Evolutionary conservation across 495 filamentous ascomycete genomes (phyloP), one percentile per base, ranked within the genome.

Genomic region (Trichocladium uniseriatum): DNA sequence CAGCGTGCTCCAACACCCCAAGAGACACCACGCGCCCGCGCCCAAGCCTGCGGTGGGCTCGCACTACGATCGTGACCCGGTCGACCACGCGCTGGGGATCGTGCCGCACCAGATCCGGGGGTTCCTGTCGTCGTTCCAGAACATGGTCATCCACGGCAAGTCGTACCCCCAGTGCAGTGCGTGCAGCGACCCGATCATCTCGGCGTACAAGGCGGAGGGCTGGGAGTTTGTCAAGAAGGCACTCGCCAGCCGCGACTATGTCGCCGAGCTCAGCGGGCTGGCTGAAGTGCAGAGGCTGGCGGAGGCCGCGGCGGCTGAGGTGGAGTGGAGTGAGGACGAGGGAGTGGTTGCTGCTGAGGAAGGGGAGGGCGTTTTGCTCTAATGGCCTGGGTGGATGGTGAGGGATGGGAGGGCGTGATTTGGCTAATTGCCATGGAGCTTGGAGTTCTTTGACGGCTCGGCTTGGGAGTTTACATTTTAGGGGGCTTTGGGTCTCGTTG

Each of bases 51-150:
- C 59, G 4, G 32, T 48, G 15, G 59, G 68, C 8, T 38, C 56
- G 56, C 6, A 4, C 49, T 76, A 79, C 36, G 78, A 83, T 19
- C 73, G 72, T 40, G 81, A 80, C 42, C 67, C 75, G 6, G 53
- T 56, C 18, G 72, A 81, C 40, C 81, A 95, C 61, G 85, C 92
- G 3, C 78, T 98, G 14, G 92, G 92, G 7, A 73, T 87, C 49
- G 78, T 98, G 1, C 92, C 92, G 15, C 92, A 98, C 61, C 87
- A 91, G 55, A 87, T 98, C 38, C 83, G 92, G 49, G 92, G 92
- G 14, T 97, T 89, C 63, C 75, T 97, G n/a, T 77, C 80, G 40
- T 86, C 67, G 9, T 97, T 90, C 64, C 79, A 86, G 61, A 95
- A 90, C 58, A 76, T 96, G 53, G 66, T 82, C 27, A 81, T 97